Evolutionary conservation across 2,329 filamentous ascomycete species (phyloP).

Genomic region (Aspergillus japonicus): DNA sequence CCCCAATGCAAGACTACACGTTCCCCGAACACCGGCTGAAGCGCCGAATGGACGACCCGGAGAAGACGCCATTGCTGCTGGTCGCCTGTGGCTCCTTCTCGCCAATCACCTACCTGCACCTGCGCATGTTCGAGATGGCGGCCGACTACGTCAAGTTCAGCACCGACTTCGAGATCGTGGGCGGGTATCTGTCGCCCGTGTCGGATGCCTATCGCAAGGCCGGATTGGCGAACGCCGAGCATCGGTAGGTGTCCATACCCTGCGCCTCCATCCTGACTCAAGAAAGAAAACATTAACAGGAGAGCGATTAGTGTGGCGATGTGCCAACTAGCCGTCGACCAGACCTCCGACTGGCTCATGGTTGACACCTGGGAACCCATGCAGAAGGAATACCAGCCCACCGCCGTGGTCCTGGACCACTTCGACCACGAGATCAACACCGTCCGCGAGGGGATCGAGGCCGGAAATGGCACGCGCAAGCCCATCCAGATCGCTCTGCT

Average conservation of each 20-base stretch:
- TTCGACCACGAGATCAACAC: conserved; percentile 88
- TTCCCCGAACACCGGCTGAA: conserved; percentile 48
- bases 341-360: conserved; percentile 76
- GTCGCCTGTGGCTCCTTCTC: conserved; percentile 63
- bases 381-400: conserved; percentile 81
- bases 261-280: background rate
- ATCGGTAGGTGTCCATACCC: conserved; percentile 56
- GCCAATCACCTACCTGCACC: conserved; percentile 56
- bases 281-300: background rate
- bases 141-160: conserved; percentile 74
- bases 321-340: conserved; percentile 74
- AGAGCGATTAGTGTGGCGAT: conserved; percentile 65
- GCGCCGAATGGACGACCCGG: conserved; percentile 47
- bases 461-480: conserved; percentile 63
- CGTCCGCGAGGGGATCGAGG: conserved; percentile 70
- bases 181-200: conserved; percentile 80
- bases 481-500: conserved; percentile 75
- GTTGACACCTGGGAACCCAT: conserved; percentile 88
- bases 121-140: conserved; percentile 87
- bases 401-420: conserved; percentile 84
- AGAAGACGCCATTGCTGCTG: conserved; percentile 48
- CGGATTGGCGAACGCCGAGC: conserved; percentile 69
- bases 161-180: conserved; percentile 78
- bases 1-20: conserved; percentile 41
- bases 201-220: conserved; percentile 76